A percentile compares a stretch with the other conserved stretches of the same genome.
These are phyloP conservation scores for Candida glucosophila DNA, from an alignment of 1,139 yeast species.

Conservation along the genomic window DNA sequence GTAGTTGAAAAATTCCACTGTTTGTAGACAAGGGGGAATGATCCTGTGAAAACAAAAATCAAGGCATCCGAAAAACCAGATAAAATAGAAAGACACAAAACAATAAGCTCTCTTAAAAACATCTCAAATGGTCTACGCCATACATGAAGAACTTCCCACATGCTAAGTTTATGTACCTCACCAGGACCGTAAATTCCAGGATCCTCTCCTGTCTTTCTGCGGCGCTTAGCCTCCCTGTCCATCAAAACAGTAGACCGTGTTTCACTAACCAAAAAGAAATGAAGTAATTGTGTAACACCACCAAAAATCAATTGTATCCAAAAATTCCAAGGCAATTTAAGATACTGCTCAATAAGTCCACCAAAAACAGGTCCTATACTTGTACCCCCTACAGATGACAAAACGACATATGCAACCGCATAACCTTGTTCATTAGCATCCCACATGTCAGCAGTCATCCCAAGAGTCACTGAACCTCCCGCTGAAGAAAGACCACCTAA, in stretches of 20 bases:
- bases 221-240: conserved; percentile 24
- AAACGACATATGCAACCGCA: conserved; percentile 29
- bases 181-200: conserved; percentile 22
- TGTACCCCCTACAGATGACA: conserved; percentile 30
- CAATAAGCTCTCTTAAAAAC: conserved; percentile 29
- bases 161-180: conserved; percentile 11
- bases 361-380: conserved; percentile 30
- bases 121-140: conserved; percentile 29
- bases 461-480: conserved; percentile 33
- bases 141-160: conserved; percentile 15
- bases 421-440: conserved; percentile 26
- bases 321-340: conserved; percentile 25
- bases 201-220: conserved; percentile 20
- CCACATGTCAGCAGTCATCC: conserved; percentile 33
- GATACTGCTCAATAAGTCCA: conserved; percentile 19
- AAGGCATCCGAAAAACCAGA: conserved; percentile 30
- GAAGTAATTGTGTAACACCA: conserved; percentile 18
- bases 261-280: conserved; percentile 23
- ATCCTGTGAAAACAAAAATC: conserved; percentile 28
- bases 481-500: conserved; percentile 23
- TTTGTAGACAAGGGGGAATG: conserved; percentile 20
- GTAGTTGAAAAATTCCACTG: conserved; percentile 16
- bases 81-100: conserved; percentile 23
- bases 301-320: conserved; percentile 33
- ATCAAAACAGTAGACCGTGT: conserved; percentile 22